These are phyloP conservation scores for Phytophthora syringae DNA, from an alignment of 352 stramenopile genomes.

Conservation along the genomic window DNA sequence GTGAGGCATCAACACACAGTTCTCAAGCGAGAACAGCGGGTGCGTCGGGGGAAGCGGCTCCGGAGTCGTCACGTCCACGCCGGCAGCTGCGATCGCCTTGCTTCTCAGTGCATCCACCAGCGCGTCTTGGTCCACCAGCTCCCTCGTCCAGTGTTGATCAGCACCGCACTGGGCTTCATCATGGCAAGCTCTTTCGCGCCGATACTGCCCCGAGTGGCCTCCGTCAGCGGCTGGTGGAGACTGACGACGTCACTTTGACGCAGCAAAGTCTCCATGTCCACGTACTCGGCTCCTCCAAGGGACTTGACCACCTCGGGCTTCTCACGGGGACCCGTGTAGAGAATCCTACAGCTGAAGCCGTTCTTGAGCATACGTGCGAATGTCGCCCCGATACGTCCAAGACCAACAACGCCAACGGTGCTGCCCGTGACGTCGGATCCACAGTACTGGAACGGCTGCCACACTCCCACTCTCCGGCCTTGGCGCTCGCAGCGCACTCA, in stretches of 20 bases:
- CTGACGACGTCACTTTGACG: conserved; percentile 88
- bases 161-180: conserved; percentile 88
- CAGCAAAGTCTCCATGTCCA: conserved; percentile 79
- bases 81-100: conserved; percentile 59
- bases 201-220: conserved; percentile 76
- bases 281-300: conserved; percentile 65
- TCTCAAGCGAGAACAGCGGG: conserved; percentile 66
- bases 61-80: conserved; percentile 89
- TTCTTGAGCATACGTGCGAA: conserved; percentile 84
- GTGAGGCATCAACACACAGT: conserved; percentile 70
- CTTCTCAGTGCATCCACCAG: conserved; percentile 52
- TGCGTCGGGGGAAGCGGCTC: conserved; percentile 90
- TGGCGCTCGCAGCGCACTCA: conserved; percentile 78
- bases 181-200: conserved; percentile 67
- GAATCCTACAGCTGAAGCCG: conserved; percentile 84
- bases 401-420: conserved; percentile 84
- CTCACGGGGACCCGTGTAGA: conserved; percentile 77
- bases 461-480: conserved; percentile 74
- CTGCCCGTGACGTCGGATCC: conserved; percentile 71
- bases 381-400: conserved; percentile 88
- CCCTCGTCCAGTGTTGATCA: conserved; percentile 94
- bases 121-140: conserved; percentile 90
- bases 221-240: conserved; percentile 84
- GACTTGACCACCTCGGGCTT: conserved; percentile 54
- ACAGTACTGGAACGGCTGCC: conserved; percentile 85